Percentiles rank a stretch among this genome's conserved stretches.
These are phyloP conservation scores for Henckelia pumila DNA, from an alignment of 257 asterid species.

Conservation along the genomic window DNA sequence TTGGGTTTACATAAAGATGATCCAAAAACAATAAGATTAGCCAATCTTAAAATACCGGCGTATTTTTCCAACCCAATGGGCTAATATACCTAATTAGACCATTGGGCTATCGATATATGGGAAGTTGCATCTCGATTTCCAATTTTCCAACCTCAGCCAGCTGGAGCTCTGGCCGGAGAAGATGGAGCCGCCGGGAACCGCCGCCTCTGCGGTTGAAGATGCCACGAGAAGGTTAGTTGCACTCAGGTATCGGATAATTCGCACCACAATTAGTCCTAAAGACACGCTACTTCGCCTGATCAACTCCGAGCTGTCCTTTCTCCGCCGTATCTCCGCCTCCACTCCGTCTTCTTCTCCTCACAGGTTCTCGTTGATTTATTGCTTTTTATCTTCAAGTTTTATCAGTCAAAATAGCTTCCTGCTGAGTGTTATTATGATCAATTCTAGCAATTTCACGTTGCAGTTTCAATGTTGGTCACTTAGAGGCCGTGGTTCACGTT, in stretches of 20 bases:
- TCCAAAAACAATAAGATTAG: too few species aligned
- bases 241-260: constrained; percentile 43
- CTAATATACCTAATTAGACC: too few species aligned
- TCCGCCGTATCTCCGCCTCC: constrained; percentile 49
- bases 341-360: constrained; percentile 32
- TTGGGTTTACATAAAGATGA: too few species aligned
- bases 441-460: constrained; percentile 14
- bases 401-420: neutral
- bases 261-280: constrained; percentile 27
- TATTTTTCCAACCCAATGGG: too few species aligned
- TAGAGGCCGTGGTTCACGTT: constrained; percentile 73
- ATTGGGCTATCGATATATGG: too few species aligned
- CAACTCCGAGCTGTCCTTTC: constrained; percentile 79
- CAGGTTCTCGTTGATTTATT: constrained; percentile 33
- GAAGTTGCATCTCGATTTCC: too few species aligned
- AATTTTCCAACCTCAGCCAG: neutral
- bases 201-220: constrained; percentile 39
- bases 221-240: constrained; percentile 60
- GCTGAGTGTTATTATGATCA: neutral
- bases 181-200: constrained; percentile 31
- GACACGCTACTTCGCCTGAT: constrained; percentile 63
- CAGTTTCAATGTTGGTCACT: constrained; percentile 85
- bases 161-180: constrained; percentile 1
- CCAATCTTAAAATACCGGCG: too few species aligned
- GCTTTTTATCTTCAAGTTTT: neutral